Conservation (phyloP, 2,329 filamentous ascomycete species). For the Aspergillus sp. region DNA sequence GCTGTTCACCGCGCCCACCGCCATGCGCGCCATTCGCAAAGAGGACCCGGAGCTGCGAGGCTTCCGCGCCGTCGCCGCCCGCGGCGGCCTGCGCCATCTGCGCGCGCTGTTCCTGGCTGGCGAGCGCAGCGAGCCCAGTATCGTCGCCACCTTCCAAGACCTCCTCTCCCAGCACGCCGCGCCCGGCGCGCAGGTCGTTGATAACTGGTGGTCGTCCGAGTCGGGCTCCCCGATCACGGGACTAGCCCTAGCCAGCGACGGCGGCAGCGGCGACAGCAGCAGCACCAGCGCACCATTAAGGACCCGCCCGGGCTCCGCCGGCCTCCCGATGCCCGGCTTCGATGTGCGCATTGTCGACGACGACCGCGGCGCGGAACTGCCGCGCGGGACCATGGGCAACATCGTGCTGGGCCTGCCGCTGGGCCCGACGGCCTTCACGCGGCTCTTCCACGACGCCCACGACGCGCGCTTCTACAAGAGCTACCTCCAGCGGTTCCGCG, state of each 20-base stretch:
- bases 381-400: slow-evolving; percentile 74
- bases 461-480: slow-evolving; percentile 77
- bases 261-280: too few relatives aligned
- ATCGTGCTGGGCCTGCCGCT: slow-evolving; percentile 78
- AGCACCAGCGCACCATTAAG: slow-evolving; percentile 38
- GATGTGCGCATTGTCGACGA: slow-evolving; percentile 81
- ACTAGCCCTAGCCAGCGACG: slow-evolving; percentile 34
- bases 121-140: slow-evolving; percentile 79
- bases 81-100: slow-evolving; percentile 63
- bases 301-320: slow-evolving; percentile 77
- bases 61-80: slow-evolving; percentile 56
- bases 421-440: slow-evolving; percentile 77
- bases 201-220: slow-evolving; percentile 70
- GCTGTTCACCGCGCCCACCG: slow-evolving; percentile 80
- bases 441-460: slow-evolving; percentile 63
- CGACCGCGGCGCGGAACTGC: slow-evolving; percentile 57
- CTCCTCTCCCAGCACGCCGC: slow-evolving; percentile 61
- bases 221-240: slow-evolving; percentile 62
- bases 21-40: slow-evolving; percentile 75
- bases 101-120: slow-evolving; percentile 76
- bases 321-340: slow-evolving; percentile 86
- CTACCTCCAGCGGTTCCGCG: slow-evolving; percentile 73
- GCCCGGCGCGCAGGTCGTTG: slow-evolving; percentile 53
- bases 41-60: slow-evolving; percentile 67
- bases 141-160: slow-evolving; percentile 71